Evolutionary conservation across 2,329 filamentous ascomycete genomes (phyloP).

Genomic region (Arthrobotrys sinensis): DNA sequence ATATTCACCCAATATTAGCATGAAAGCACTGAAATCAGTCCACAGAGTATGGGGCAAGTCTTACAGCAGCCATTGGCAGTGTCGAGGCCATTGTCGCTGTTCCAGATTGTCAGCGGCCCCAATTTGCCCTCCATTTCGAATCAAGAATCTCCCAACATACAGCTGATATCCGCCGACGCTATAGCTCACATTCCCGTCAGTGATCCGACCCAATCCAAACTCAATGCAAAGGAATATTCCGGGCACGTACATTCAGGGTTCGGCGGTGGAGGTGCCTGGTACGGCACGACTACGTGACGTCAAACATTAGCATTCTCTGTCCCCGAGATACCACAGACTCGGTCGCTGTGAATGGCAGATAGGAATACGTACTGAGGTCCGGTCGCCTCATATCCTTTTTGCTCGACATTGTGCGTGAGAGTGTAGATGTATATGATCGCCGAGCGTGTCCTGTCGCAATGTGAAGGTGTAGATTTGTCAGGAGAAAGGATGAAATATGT

Average conservation of each 20-base stretch:
- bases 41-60: background rate
- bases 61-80: slow-evolving; percentile 55
- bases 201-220: background rate
- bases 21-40: background rate
- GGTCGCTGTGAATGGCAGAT: background rate
- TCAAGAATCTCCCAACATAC: slow-evolving; percentile 18
- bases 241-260: slow-evolving; percentile 34
- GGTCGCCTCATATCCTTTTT: slow-evolving; percentile 60
- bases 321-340: background rate
- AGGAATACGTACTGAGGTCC: slow-evolving; percentile 45
- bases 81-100: slow-evolving; percentile 57
- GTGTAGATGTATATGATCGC: background rate
- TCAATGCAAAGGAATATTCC: background rate
- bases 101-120: slow-evolving; percentile 8
- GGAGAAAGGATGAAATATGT: slow-evolving; percentile 10
- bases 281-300: slow-evolving; percentile 52
- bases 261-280: slow-evolving; percentile 50
- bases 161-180: slow-evolving; percentile 47
- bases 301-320: slow-evolving; percentile 28
- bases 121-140: no score
- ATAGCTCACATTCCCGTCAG: background rate
- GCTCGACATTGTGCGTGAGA: slow-evolving; percentile 42
- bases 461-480: background rate
- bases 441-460: background rate
- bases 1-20: background rate